Conservation (phyloP, 345 rosid genomes). For the Populus alba region DNA sequence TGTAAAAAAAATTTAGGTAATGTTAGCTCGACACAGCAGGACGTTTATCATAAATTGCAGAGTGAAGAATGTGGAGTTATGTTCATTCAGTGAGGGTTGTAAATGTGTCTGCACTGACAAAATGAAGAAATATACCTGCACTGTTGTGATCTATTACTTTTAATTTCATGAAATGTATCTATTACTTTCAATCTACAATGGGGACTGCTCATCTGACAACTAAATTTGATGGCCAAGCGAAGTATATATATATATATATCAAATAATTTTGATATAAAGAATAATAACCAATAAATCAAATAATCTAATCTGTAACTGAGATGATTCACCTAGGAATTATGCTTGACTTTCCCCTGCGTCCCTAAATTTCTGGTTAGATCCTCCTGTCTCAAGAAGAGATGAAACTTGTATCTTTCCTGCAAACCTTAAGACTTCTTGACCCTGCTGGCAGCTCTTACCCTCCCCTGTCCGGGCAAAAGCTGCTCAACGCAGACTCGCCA, state of each 20-base stretch:
- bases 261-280: background rate
- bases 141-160: too few relatives aligned
- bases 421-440: slow-evolving; percentile 7
- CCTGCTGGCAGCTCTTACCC: slow-evolving; percentile 8
- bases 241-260: background rate
- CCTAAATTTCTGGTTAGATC: slow-evolving; percentile 12
- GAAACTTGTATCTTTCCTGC: background rate
- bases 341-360: slow-evolving; percentile 17
- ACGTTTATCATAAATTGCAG: too few relatives aligned
- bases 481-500: slow-evolving; percentile 11
- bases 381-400: slow-evolving; percentile 9
- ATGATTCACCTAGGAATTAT: slow-evolving; percentile 26
- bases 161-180: too few relatives aligned
- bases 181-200: too few relatives aligned
- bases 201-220: background rate
- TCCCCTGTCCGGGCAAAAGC: slow-evolving; percentile 9
- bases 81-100: too few relatives aligned
- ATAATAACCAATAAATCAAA: slow-evolving; percentile 35
- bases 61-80: too few relatives aligned
- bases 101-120: too few relatives aligned
- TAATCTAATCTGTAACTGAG: background rate
- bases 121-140: too few relatives aligned
- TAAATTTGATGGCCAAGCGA: background rate
- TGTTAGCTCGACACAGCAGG: too few relatives aligned
- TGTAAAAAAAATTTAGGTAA: too few relatives aligned